Conservation (phyloP, 2,329 filamentous ascomycete species). For the Cordyceps javanica region DNA sequence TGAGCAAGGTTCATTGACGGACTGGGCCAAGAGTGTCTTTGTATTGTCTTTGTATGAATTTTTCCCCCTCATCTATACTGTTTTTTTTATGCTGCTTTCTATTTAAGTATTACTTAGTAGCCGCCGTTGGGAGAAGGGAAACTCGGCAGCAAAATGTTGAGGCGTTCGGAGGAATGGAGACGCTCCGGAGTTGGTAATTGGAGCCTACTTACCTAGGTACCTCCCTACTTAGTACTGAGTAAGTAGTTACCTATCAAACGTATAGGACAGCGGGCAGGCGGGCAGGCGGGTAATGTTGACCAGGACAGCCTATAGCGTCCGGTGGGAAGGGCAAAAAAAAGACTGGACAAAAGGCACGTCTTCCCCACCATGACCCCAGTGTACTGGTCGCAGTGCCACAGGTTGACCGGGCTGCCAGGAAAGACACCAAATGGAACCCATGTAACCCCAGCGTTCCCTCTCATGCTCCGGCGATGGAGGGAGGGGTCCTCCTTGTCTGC, state of each 20-base stretch:
- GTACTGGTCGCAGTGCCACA: background rate
- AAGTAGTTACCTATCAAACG: background rate
- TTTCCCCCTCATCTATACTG: no score
- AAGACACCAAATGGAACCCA: slow-evolving; percentile 5
- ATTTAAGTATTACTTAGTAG: background rate
- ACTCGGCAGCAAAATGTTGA: background rate
- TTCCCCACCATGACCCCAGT: slow-evolving; percentile 4
- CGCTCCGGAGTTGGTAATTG: background rate
- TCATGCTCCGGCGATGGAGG: background rate
- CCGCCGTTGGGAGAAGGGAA: background rate
- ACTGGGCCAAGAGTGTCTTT: background rate
- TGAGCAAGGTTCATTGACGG: background rate
- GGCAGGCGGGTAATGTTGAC: background rate
- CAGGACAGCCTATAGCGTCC: no score
- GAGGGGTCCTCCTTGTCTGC: background rate
- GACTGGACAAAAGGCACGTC: background rate
- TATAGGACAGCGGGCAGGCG: background rate
- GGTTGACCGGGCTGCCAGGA: no score
- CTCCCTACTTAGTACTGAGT: no score
- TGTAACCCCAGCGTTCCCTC: background rate
- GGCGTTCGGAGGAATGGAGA: slow-evolving; percentile 9
- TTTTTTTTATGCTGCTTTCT: background rate
- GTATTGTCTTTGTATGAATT: background rate
- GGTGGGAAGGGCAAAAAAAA: background rate
- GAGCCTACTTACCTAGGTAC: no score